Evolutionary conservation across 2,329 filamentous ascomycete species (phyloP), one percentile per base, ranked within the genome.

Genomic region (Boeremia lycopersici): DNA sequence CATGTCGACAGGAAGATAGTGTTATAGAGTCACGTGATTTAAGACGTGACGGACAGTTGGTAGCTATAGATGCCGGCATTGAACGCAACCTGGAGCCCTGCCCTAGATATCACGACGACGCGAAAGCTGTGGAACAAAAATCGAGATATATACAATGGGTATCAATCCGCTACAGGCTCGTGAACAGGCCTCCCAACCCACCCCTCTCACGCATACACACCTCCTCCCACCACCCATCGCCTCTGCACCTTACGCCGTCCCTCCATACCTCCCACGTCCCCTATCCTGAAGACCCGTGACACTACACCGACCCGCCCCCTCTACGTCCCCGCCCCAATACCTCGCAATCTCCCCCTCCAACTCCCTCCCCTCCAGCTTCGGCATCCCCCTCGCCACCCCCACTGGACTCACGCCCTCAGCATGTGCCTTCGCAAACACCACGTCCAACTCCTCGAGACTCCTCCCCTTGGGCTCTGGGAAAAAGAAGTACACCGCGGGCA

Each of bases 401-500:
- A 84, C 80, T 2, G 82, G 76, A 19, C 77, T 68, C 54, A 83
- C 81, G 45, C 80, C 69, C 19, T 75, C 79, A 19, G 70, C 43
- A 42, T 47, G 73, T 2, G 80, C 81, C 56, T 83, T 83, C 66
- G 78, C 78, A 77, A 89, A 88, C 59, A 90, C 86, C 47, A 83
- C 79, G 66, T 90, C 87, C 62, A 72, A 65, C 42, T 72, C 70
- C 35, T 73, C 70, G 1, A 73, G 59, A 3, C 70, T 73, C 38
- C 63, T 78, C 48, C 79, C 81, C 10, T 82, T 83, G 2, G 84
- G 86, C 64, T 86, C 84, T 0, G 84, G 84, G 68, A 84, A 86
- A 76, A 85, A 84, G 73, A 84, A 82, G 73, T 84, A 86, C 41
- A 83, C 79, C 4, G 79, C 76, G 0, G 83, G 83, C n/a, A 85